phyloP scores from a whole-genome alignment of 768 basidiomycete species.

The Mycena maculata region DNA sequence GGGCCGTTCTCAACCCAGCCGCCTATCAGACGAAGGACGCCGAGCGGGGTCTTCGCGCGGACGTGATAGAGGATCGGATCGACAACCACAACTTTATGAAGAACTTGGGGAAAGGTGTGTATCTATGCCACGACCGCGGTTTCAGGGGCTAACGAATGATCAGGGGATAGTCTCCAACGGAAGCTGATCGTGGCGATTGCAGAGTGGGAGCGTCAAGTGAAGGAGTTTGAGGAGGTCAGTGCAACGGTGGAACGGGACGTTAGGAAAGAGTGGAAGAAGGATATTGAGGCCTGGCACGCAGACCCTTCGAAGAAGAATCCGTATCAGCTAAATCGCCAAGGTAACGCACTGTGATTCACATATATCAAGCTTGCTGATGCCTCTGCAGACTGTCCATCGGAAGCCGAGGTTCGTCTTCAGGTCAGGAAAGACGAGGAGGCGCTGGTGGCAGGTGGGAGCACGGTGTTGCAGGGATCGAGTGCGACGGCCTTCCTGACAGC shows the following conservation, averaged over 20 bases:
- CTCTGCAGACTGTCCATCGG: neutral
- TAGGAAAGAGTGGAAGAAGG: conserved; percentile 7
- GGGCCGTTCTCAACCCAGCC: too few relatives aligned
- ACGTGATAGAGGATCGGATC: too few relatives aligned
- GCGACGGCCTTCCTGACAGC: conserved; percentile 12
- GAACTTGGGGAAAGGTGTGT: neutral
- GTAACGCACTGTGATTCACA: too few relatives aligned
- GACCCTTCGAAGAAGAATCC: conserved; percentile 10
- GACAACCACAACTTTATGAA: neutral
- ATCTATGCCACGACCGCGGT: too few relatives aligned
- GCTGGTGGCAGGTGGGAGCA: neutral
- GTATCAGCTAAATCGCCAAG: neutral
- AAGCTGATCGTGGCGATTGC: conserved; percentile 22
- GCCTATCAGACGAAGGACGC: too few relatives aligned
- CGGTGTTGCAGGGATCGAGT: neutral
- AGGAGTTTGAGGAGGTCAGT: conserved; percentile 6
- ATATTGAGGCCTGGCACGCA: conserved; percentile 13
- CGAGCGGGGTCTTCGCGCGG: too few relatives aligned
- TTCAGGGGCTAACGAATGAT: neutral
- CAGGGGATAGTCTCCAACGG: neutral
- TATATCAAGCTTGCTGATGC: neutral
- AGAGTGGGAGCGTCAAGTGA: conserved; percentile 12
- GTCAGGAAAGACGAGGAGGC: conserved; percentile 6
- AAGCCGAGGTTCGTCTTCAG: conserved; percentile 2
- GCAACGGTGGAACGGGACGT: neutral